Base-by-base conservation (phyloP, 257 asterid genomes). In the Nicotiana sylvestris region DNA sequence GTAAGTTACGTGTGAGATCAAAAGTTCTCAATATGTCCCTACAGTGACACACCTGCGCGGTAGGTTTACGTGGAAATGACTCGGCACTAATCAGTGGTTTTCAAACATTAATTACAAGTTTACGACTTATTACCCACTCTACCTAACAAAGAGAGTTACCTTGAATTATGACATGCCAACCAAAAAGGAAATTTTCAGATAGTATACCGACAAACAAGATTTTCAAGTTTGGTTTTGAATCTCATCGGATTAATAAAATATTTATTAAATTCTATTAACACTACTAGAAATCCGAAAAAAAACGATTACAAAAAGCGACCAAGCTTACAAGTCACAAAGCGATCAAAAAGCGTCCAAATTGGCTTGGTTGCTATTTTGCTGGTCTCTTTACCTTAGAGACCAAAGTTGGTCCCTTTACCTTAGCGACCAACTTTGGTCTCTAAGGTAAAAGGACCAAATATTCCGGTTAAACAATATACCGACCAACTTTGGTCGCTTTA, bases 41-140 rank as follows among this genome's bases (percentile, higher is more conserved):
- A 76, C 46, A 3, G 43, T 51, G 80, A 62, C 35, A 21, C 60
- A 37, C 57, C 25, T 11, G 61, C 60, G 9, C 37, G 70, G 66
- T 83, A 18, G 37, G 83, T 82, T 70, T 49, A 86, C 92, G 92
- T 93, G 97, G 91, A 86, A 82, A 85, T 89, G 97, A 93, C 81
- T 93, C 93, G 86, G 87, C 46, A 76, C 5, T 76, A 51, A 51
- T 76, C 17, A 46, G 25, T 25, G 3, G 25, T 72, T 12, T 72
- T 49, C 9, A 25, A 3, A 49, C 65, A 76, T 76, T 76, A 51
- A 76, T 51, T 15, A 51, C 64, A 76, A 76, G 64, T 27, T 27
- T 76, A 51, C 43, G 9, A 51, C 8, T 51, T 29, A 51, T 60
- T 7, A 43, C 64, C 79, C 65, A 76, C 64, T 51, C 25, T 27